Conservation (phyloP, 1,284 basidiomycete species). For the Moesziomyces globuligerus region DNA sequence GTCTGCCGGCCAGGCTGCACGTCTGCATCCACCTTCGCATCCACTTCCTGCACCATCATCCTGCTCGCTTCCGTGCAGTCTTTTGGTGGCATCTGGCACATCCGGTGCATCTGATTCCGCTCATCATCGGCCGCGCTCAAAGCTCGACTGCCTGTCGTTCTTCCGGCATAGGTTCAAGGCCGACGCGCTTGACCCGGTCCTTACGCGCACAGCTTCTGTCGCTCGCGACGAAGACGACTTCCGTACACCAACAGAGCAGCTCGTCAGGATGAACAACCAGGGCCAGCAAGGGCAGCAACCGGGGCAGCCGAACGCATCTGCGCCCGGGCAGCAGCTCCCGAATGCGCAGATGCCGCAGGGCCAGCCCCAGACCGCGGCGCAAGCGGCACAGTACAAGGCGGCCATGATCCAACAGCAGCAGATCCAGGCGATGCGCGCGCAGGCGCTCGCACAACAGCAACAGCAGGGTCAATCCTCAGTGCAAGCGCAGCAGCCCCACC, state of each 20-base stretch:
- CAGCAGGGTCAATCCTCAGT: conserved; percentile 30
- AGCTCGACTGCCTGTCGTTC: too few species aligned
- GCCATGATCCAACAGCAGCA: conserved; percentile 52
- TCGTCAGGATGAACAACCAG: conserved; percentile 29
- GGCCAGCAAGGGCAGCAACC: conserved; percentile 22
- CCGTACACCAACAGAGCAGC: too few species aligned
- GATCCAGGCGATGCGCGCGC: conserved; percentile 44
- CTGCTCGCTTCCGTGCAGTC: neutral
- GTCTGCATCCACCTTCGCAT: conserved; percentile 14
- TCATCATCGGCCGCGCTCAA: too few species aligned
- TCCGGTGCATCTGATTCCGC: too few species aligned
- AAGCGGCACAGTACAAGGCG: conserved; percentile 45
- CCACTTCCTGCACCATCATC: neutral
- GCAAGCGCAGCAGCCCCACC: conserved; percentile 25
- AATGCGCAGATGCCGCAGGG: conserved; percentile 25
- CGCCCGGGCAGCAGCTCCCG: conserved; percentile 9
- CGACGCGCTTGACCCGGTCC: neutral
- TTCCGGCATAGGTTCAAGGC: too few species aligned
- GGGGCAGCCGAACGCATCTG: conserved; percentile 15
- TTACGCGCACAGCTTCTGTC: too few species aligned
- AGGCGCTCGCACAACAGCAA: conserved; percentile 40
- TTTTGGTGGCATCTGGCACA: neutral
- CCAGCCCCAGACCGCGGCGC: conserved; percentile 26
- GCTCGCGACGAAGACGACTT: neutral
- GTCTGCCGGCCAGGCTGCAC: conserved; percentile 12